These are phyloP conservation scores for Adenanthera pavonina DNA, from an alignment of 306 rosid genomes.

Conservation along the genomic window DNA sequence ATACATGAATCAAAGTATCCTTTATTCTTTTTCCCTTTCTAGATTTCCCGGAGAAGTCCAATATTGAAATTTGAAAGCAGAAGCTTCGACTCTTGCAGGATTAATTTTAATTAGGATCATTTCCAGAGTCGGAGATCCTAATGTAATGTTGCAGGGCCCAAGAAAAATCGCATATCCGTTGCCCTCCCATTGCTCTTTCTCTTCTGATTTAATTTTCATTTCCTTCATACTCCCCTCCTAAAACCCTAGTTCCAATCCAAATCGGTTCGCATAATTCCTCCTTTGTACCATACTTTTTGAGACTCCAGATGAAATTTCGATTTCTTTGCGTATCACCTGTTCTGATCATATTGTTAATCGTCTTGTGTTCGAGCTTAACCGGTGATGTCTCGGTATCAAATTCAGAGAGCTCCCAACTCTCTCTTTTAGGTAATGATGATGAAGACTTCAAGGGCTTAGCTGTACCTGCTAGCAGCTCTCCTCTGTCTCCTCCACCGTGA, in stretches of 20 bases:
- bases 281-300: neutral
- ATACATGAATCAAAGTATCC: too few species aligned
- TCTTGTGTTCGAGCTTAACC: neutral
- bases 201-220: neutral
- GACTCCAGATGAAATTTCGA: conserved; percentile 39
- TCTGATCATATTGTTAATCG: conserved; percentile 2
- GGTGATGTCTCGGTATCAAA: conserved; percentile 13
- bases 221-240: neutral
- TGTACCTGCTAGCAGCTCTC: conserved; percentile 46
- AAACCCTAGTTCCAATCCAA: neutral
- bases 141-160: conserved; percentile 34
- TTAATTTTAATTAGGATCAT: neutral
- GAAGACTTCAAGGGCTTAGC: conserved; percentile 12
- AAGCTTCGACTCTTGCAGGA: neutral
- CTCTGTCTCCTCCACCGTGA: conserved; percentile 46
- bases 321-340: conserved; percentile 1
- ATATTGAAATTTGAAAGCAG: neutral
- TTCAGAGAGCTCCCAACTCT: conserved; percentile 27
- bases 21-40: neutral
- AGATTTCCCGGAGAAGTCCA: neutral
- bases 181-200: neutral
- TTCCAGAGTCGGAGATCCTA: conserved; percentile 34
- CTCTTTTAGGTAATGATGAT: conserved; percentile 13
- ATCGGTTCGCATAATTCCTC: neutral
- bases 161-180: conserved; percentile 36